Evolutionary conservation across 129 eudicot genomes (phyloP).

Genomic region (Saussurea involucrata): DNA sequence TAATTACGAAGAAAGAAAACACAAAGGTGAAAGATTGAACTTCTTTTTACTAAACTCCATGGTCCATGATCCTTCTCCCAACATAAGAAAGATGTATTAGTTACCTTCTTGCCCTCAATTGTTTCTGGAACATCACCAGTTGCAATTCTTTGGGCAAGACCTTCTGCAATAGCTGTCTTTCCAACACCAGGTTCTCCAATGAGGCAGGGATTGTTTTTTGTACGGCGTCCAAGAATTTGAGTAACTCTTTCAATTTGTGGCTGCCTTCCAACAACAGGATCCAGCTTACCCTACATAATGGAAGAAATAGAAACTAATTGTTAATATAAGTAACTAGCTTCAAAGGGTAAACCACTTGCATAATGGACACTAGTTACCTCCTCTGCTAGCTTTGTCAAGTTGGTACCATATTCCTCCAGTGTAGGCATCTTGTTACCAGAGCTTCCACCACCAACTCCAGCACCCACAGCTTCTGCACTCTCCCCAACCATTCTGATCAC

Average conservation of each 20-base stretch:
- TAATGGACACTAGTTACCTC: constrained; percentile 44
- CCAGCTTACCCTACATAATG: constrained; percentile 69
- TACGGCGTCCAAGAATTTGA: constrained; percentile 82
- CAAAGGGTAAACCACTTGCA: not conserved
- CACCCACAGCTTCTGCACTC: constrained; percentile 82
- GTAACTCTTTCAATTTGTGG: constrained; percentile 86
- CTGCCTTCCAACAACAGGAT: constrained; percentile 91
- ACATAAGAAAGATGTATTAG: too few relatives aligned
- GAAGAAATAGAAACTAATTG: not conserved
- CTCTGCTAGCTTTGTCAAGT: constrained; percentile 82
- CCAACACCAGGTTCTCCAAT: constrained; percentile 98
- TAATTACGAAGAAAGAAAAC: not conserved
- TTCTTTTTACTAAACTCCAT: not conserved
- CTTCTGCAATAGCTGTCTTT: constrained; percentile 93
- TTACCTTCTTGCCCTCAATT: constrained; percentile 88
- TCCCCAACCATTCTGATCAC: constrained; percentile 90
- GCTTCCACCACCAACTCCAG: constrained; percentile 77
- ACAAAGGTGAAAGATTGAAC: not conserved
- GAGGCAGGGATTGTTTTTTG: constrained; percentile 88
- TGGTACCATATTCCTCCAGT: constrained; percentile 83
- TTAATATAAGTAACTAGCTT: not conserved
- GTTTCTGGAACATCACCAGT: constrained; percentile 96
- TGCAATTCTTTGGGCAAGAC: constrained; percentile 90
- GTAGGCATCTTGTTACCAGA: constrained; percentile 87
- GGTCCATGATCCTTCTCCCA: not conserved